Percentiles rank a stretch among this genome's conserved stretches.
Evolutionary conservation across 495 filamentous ascomycete species (phyloP).

Genomic region (Penicillium ochrochloron): DNA sequence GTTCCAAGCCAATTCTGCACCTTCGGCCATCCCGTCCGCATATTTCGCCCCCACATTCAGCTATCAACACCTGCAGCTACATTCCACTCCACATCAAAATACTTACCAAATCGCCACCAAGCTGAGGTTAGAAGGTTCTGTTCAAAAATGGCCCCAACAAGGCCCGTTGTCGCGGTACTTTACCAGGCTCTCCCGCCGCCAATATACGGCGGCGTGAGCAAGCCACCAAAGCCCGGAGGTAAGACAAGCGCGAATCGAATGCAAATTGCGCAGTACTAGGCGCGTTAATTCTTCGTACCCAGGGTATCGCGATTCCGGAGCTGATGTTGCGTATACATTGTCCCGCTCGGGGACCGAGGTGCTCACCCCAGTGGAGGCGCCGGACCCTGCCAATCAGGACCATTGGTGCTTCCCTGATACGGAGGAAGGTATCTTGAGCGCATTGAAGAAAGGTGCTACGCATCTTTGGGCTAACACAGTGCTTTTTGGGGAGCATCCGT

Average conservation of each 20-base stretch:
- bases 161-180: conserved; percentile 33
- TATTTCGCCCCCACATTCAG: conserved; percentile 11
- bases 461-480: conserved; percentile 45
- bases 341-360: conserved; percentile 19
- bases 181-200: conserved; percentile 38
- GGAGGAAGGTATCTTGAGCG: conserved; percentile 35
- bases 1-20: neutral
- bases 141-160: conserved; percentile 10
- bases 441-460: conserved; percentile 35
- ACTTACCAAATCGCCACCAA: neutral
- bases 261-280: neutral
- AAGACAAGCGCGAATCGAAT: neutral
- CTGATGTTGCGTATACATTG: conserved; percentile 37
- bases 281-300: neutral
- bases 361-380: conserved; percentile 26
- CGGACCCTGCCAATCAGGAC: conserved; percentile 25
- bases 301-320: conserved; percentile 40
- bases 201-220: conserved; percentile 33
- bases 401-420: conserved; percentile 42
- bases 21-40: neutral
- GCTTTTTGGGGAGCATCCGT: conserved; percentile 38
- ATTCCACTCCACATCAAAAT: neutral
- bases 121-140: neutral
- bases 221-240: conserved; percentile 40
- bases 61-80: neutral